These are phyloP conservation scores for Talaromyces liani DNA, from an alignment of 495 filamentous ascomycete species.

Conservation along the genomic window DNA sequence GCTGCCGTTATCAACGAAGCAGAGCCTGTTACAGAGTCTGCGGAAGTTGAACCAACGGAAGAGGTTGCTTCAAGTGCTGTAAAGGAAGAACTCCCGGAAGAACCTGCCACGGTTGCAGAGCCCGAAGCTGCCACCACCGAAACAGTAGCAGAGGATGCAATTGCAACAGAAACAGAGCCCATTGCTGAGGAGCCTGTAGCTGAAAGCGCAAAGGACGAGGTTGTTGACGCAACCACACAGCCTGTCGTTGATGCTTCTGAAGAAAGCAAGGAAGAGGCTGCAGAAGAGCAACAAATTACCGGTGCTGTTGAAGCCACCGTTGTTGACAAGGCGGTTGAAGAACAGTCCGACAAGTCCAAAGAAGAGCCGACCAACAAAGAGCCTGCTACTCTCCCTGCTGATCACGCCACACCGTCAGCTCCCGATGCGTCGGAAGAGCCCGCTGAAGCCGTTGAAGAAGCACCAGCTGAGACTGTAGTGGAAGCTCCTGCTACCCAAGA, in stretches of 20 bases:
- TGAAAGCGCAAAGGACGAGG: background rate
- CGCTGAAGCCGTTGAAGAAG: background rate
- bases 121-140: slow-evolving; percentile 5
- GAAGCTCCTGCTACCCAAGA: background rate
- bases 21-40: background rate
- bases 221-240: background rate
- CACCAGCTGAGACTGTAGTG: background rate
- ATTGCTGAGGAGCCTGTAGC: background rate
- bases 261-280: background rate
- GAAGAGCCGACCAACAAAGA: background rate
- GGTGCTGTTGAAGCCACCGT: slow-evolving; percentile 14
- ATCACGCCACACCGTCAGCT: background rate
- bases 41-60: background rate
- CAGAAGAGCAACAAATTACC: background rate
- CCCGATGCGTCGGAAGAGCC: background rate
- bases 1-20: background rate
- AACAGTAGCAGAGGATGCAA: background rate
- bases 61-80: background rate
- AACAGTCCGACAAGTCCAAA: background rate
- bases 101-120: background rate
- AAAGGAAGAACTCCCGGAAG: background rate
- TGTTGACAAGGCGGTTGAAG: background rate
- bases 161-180: background rate
- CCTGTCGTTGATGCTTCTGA: slow-evolving; percentile 21
- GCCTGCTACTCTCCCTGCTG: background rate